phyloP scores from a whole-genome alignment of 1,284 basidiomycete genomes.

The Pascua guehoae region DNA sequence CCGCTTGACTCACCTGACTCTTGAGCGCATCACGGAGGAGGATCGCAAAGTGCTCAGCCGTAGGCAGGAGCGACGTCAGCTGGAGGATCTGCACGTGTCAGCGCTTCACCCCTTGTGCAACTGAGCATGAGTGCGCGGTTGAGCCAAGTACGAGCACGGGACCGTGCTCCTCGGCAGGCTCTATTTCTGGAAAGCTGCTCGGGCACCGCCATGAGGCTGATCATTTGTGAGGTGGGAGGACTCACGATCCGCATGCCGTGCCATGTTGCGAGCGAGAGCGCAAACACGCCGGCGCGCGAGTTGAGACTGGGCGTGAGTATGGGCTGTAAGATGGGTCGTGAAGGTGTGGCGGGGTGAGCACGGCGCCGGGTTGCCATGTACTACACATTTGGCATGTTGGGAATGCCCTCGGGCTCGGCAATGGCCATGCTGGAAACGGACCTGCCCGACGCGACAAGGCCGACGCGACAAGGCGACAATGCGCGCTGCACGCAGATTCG shows the following conservation, averaged over 20 bases:
- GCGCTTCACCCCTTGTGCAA: not conserved
- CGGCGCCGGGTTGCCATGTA: too few species aligned
- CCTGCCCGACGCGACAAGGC: too few species aligned
- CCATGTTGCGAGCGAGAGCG: slow-evolving; percentile 90
- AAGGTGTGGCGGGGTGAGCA: too few species aligned
- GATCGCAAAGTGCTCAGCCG: slow-evolving; percentile 90
- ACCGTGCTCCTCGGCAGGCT: not conserved
- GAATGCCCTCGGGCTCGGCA: too few species aligned
- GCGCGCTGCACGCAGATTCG: too few species aligned
- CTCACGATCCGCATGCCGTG: slow-evolving; percentile 90
- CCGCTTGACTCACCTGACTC: slow-evolving; percentile 56
- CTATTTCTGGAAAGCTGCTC: not conserved
- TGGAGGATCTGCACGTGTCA: slow-evolving; percentile 71
- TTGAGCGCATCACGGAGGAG: slow-evolving; percentile 86
- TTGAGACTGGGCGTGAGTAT: slow-evolving; percentile 56
- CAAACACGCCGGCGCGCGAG: slow-evolving; percentile 88
- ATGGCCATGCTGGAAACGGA: too few species aligned
- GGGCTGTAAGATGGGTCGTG: too few species aligned
- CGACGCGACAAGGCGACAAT: too few species aligned
- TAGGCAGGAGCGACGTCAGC: slow-evolving; percentile 89
- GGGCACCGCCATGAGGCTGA: too few species aligned
- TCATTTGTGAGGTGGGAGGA: slow-evolving; percentile 31
- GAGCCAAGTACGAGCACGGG: slow-evolving; percentile 10
- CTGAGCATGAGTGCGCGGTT: not conserved
- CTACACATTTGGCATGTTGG: too few species aligned